Evolutionary conservation across 1,139 yeast species (phyloP).

Genomic region (Nakaseomyces delphensis): DNA sequence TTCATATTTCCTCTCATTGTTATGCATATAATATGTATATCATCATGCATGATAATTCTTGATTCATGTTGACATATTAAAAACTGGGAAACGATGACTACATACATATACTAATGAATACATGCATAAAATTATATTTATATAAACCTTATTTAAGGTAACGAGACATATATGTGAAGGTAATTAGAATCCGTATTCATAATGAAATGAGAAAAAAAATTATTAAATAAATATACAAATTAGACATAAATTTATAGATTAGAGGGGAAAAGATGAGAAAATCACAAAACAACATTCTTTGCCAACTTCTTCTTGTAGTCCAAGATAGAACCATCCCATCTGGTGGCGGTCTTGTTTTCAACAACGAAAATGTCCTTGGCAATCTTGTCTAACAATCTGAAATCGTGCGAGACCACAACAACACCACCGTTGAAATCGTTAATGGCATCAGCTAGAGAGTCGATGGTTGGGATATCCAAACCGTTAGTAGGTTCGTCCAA

Average conservation of each 20-base stretch:
- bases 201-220: neutral
- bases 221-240: conserved; percentile 1
- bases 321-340: conserved; percentile 90
- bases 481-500: conserved; percentile 99
- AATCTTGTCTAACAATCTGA: conserved; percentile 93
- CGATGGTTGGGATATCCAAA: conserved; percentile 95
- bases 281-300: conserved; percentile 64
- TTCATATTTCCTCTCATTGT: neutral
- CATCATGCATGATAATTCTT: too few species aligned
- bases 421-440: conserved; percentile 95
- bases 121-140: too few species aligned
- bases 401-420: conserved; percentile 97
- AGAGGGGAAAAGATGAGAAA: neutral
- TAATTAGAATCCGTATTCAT: too few species aligned
- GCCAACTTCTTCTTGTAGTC: conserved; percentile 93
- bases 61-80: too few species aligned
- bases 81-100: too few species aligned
- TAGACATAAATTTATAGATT: neutral
- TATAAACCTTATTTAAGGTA: too few species aligned
- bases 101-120: too few species aligned
- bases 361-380: conserved; percentile 96
- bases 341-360: conserved; percentile 87
- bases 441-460: conserved; percentile 94
- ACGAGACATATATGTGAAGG: too few species aligned
- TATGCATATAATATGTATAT: too few species aligned